These are phyloP conservation scores for Trichosporon asahii DNA, from an alignment of 1,284 basidiomycete genomes.

Conservation along the genomic window DNA sequence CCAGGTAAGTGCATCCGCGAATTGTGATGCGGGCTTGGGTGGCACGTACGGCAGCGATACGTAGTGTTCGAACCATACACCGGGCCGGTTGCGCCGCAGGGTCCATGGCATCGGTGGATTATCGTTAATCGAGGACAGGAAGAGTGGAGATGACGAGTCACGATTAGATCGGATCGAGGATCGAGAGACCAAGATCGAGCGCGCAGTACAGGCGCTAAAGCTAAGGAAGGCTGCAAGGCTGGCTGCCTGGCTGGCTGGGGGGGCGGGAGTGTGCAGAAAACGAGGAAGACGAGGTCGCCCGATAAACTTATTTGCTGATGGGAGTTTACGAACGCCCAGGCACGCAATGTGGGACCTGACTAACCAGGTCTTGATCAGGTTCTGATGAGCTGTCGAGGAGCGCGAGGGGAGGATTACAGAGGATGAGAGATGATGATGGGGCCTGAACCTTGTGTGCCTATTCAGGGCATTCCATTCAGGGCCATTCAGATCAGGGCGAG, in stretches of 20 bases:
- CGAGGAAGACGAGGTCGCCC: not conserved
- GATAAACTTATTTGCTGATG: not conserved
- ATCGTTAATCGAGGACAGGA: not conserved
- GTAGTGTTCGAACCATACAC: not conserved
- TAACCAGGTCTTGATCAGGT: not conserved
- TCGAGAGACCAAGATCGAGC: not conserved
- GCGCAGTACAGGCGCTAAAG: not conserved
- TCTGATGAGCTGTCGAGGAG: not conserved
- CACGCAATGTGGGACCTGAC: slow-evolving; percentile 2
- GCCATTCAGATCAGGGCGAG: not conserved
- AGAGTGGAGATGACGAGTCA: not conserved
- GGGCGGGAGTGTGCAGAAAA: not conserved
- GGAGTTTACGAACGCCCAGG: not conserved
- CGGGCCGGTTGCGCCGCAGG: not conserved
- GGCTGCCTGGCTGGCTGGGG: too few species aligned
- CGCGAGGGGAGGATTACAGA: not conserved
- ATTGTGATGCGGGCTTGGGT: not conserved
- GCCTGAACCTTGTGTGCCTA: not conserved
- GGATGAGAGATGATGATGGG: not conserved
- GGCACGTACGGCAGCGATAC: not conserved
- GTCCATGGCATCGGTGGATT: not conserved
- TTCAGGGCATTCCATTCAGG: not conserved
- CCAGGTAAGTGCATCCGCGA: not conserved
- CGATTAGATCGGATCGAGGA: not conserved
- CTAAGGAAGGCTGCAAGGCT: too few species aligned